Percentiles rank a stretch among this genome's conserved stretches.
phyloP scores from a whole-genome alignment of 176 grass and related monocot species.

The Poa annua region DNA sequence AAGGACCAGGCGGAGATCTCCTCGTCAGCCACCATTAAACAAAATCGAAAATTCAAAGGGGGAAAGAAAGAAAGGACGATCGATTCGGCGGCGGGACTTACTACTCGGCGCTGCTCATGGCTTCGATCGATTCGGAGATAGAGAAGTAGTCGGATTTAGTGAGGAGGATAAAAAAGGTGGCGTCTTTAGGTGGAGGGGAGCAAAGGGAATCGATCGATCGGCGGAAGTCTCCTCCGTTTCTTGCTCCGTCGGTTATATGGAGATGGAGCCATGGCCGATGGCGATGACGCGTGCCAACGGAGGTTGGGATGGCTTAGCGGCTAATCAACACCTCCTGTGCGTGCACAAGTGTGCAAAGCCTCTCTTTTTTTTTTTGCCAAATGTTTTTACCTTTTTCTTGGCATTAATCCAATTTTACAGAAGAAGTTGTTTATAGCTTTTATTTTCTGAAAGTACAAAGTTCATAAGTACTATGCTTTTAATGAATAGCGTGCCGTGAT shows the following conservation, averaged over 20 bases:
- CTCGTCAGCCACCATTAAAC: too few species aligned
- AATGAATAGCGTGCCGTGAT: background rate
- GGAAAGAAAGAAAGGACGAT: background rate
- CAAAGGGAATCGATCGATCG: background rate
- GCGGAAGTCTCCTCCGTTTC: conserved; percentile 27
- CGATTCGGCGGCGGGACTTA: conserved; percentile 42
- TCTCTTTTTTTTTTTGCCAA: background rate
- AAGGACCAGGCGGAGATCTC: background rate
- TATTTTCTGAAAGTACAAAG: background rate
- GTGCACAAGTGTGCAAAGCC: background rate
- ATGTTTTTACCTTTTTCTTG: background rate
- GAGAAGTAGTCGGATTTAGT: background rate
- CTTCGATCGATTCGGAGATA: conserved; percentile 1
- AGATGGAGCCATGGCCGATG: background rate
- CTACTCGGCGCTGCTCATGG: conserved; percentile 80
- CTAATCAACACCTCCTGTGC: background rate
- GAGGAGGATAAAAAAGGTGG: background rate
- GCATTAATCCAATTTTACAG: background rate
- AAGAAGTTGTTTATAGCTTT: background rate
- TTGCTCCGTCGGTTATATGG: conserved; percentile 3
- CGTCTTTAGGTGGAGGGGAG: background rate
- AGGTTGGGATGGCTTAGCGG: conserved; percentile 18
- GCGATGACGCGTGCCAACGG: background rate
- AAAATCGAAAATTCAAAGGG: too few species aligned
- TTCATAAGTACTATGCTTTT: background rate